Conservation (phyloP, 2,329 filamentous ascomycete genomes). For the Ophiosphaerella herpotricha region DNA sequence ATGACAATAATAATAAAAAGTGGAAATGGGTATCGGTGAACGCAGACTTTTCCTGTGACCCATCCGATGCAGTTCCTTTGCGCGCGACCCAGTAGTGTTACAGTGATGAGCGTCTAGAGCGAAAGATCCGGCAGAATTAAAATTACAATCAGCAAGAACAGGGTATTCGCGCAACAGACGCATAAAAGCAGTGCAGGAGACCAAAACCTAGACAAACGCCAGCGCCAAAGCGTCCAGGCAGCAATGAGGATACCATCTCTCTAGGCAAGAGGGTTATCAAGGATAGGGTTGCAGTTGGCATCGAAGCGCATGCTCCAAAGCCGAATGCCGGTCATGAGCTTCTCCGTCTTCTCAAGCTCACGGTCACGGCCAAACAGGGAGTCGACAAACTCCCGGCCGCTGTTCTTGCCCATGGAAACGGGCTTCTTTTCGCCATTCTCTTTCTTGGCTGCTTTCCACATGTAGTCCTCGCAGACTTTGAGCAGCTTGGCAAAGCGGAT, state of each 20-base stretch:
- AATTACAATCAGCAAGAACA: conserved; percentile 41
- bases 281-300: conserved; percentile 90
- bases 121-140: conserved; percentile 45
- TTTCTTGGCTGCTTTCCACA: conserved; percentile 84
- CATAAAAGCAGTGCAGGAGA: conserved; percentile 23
- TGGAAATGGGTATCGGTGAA: conserved; percentile 42
- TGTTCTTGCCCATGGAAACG: conserved; percentile 80
- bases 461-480: conserved; percentile 89
- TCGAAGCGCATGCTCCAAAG: conserved; percentile 94
- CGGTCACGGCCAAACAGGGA: conserved; percentile 92
- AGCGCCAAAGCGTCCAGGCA: conserved; percentile 31
- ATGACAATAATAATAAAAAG: conserved; percentile 18
- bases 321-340: conserved; percentile 85
- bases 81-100: conserved; percentile 40
- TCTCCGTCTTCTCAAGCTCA: conserved; percentile 87
- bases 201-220: conserved; percentile 29
- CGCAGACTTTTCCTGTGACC: conserved; percentile 44
- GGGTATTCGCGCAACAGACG: conserved; percentile 47
- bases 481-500: conserved; percentile 83
- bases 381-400: conserved; percentile 93
- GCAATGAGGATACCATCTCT: conserved; percentile 11
- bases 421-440: conserved; percentile 66
- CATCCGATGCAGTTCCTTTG: conserved; percentile 40
- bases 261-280: conserved; percentile 58
- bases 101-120: conserved; percentile 37